Base-by-base conservation (phyloP, 2,329 filamentous ascomycete genomes). In the Thelonectria discophora region DNA sequence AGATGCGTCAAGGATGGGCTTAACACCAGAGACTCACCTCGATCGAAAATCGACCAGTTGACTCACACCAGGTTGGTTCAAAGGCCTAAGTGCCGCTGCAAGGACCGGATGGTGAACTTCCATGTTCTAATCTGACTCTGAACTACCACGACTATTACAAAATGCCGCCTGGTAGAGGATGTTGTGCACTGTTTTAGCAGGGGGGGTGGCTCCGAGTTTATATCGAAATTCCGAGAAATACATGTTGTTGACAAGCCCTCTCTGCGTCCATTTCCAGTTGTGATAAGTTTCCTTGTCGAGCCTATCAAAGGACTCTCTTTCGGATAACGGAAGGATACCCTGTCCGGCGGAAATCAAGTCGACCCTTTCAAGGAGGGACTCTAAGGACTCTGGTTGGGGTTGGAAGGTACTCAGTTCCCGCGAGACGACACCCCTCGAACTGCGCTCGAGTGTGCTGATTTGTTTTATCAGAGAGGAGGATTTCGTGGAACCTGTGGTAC, bases 81-180 rank as follows among this genome's bases (percentile, higher is more conserved):
- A 11, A 2, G 55, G 51, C n/a, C 59, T 42, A n/a, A 64, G 13
- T 11, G 62, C 55, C 10, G 62, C 59, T 56, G 27, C 24, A 3
- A 64, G 55, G 15, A 64, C 42, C 7, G 46, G 54, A 30, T 64
- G 59, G 18, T 64, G 59, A 12, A 63, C 62, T 49, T 63, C 55
- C 2, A 27, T 18, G 11, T 64, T 64, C 59, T 55, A 63, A 12
- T 60, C 55, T 2, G 43, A 20, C 8, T 64, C 51, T 10, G 62
- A 54, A 15, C 55, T 48, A 10, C 51, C 34, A 55, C 12, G 46
- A 3, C 13, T 39, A 1, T 60, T 55, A 20, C 59, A 64, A 46
- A 34, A 53, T 2, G 50, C 50, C 2, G 62, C 62, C 27, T 62
- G 32, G 15, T 50, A 52, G n/a, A 64, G 55, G 7, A 64, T 64